Percentiles rank a stretch among this genome's conserved stretches.
phyloP scores from a whole-genome alignment of 2,329 filamentous ascomycete species.

The Neofusicoccum parvum region DNA sequence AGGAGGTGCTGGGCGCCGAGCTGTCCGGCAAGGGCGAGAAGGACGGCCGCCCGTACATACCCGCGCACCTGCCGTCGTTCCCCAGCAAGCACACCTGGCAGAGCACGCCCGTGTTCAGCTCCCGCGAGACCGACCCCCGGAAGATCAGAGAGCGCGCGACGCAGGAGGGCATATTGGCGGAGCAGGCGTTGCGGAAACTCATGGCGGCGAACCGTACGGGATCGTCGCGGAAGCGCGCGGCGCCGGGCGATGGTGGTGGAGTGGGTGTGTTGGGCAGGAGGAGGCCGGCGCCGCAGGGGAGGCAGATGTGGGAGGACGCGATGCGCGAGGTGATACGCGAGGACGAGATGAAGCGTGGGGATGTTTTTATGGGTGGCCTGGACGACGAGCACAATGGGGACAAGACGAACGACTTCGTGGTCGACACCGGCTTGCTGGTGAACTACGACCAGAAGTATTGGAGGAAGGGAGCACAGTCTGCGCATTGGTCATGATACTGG shows the following conservation, averaged over 20 bases:
- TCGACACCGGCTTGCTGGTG: constrained; percentile 50
- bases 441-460: constrained; percentile 64
- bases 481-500: constrained; percentile 24
- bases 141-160: constrained; percentile 65
- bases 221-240: constrained; percentile 31
- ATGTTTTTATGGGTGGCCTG: constrained; percentile 20
- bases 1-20: constrained; percentile 54
- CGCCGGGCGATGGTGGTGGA: constrained; percentile 7
- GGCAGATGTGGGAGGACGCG: constrained; percentile 59
- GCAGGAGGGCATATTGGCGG: constrained; percentile 65
- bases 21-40: constrained; percentile 52
- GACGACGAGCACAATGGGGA: constrained; percentile 28
- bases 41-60: constrained; percentile 56
- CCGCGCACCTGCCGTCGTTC: constrained; percentile 62
- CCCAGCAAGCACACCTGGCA: constrained; percentile 67
- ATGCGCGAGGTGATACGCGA: constrained; percentile 53
- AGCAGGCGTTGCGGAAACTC: constrained; percentile 65
- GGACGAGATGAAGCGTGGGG: constrained; percentile 31
- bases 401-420: constrained; percentile 21
- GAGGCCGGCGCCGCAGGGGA: constrained; percentile 37
- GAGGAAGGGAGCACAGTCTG: constrained; percentile 49
- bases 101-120: constrained; percentile 59
- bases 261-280: constrained; percentile 23
- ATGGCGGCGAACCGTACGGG: constrained; percentile 53
- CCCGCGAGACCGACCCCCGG: constrained; percentile 61